Evolutionary conservation across 768 basidiomycete genomes (phyloP).

Genomic region (Psilocybe sp.): DNA sequence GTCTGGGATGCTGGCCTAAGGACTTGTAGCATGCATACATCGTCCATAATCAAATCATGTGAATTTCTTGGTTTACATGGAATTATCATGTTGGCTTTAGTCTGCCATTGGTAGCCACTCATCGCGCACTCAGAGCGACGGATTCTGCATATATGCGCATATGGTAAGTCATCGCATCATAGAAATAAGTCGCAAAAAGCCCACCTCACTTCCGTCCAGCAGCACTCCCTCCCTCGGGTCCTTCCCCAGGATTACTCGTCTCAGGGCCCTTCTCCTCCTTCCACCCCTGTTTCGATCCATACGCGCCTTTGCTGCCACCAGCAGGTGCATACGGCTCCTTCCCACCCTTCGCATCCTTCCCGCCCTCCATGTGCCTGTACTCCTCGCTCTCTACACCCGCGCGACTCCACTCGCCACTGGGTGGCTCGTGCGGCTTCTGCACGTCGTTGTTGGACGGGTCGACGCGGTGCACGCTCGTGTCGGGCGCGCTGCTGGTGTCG

Average conservation of each 20-base stretch:
- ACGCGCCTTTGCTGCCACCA: slow-evolving; percentile 26
- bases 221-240: slow-evolving; percentile 35
- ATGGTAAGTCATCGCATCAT: no score
- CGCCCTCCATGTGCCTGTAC: slow-evolving; percentile 24
- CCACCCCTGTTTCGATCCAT: slow-evolving; percentile 24
- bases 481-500: slow-evolving; percentile 13
- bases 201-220: slow-evolving; percentile 24
- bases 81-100: no score
- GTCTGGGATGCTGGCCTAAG: no score
- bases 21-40: no score
- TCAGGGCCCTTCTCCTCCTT: slow-evolving; percentile 31
- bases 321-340: slow-evolving; percentile 30
- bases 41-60: no score
- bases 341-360: slow-evolving; percentile 17
- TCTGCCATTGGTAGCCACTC: no score
- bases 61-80: no score
- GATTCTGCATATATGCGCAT: no score
- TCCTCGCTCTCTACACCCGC: slow-evolving; percentile 36
- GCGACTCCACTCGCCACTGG: slow-evolving; percentile 44
- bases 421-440: slow-evolving; percentile 42
- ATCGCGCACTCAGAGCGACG: no score
- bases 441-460: slow-evolving; percentile 16
- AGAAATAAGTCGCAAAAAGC: no score
- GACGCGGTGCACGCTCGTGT: slow-evolving; percentile 17
- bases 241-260: slow-evolving; percentile 29